These are phyloP conservation scores for Coniochaeta pulveracea DNA, from an alignment of 2,329 filamentous ascomycete genomes.

Conservation along the genomic window DNA sequence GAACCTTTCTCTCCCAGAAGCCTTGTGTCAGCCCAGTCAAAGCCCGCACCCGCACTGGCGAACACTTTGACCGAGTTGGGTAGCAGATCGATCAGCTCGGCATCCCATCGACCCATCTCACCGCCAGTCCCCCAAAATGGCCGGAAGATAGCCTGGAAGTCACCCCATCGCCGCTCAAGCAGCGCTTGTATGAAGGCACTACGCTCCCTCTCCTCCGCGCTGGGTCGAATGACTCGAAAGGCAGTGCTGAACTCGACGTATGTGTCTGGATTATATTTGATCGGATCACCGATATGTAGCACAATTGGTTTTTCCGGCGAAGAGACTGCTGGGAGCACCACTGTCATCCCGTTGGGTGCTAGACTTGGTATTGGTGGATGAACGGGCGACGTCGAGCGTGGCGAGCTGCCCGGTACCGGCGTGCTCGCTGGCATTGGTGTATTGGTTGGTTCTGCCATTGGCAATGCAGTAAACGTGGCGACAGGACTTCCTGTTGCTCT, in stretches of 20 bases:
- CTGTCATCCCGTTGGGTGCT: constrained; percentile 12
- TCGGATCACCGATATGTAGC: constrained; percentile 62
- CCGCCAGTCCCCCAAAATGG: constrained; percentile 51
- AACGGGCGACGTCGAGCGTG: constrained; percentile 16
- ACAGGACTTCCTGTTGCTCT: neutral
- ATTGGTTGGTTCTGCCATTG: constrained; percentile 20
- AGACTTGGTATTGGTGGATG: constrained; percentile 14
- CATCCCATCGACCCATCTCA: constrained; percentile 55
- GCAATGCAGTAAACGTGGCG: neutral
- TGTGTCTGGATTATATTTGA: constrained; percentile 35
- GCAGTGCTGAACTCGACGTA: constrained; percentile 28
- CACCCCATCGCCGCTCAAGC: constrained; percentile 38
- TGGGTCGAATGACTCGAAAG: constrained; percentile 41
- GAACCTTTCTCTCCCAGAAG: constrained; percentile 47
- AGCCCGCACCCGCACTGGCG: constrained; percentile 53
- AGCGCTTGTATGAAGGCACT: constrained; percentile 36
- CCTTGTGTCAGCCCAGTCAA: constrained; percentile 55
- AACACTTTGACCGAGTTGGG: constrained; percentile 47
- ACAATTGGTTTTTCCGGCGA: constrained; percentile 37
- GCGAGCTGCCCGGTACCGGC: constrained; percentile 16
- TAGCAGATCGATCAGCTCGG: constrained; percentile 43
- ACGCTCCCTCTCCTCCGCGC: constrained; percentile 36
- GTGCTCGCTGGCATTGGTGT: constrained; percentile 16
- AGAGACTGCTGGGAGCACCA: constrained; percentile 10
- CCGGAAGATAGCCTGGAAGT: constrained; percentile 39